phyloP scores from a whole-genome alignment of 202 grass and related monocot species.

The Schoenoplectus triqueter region DNA sequence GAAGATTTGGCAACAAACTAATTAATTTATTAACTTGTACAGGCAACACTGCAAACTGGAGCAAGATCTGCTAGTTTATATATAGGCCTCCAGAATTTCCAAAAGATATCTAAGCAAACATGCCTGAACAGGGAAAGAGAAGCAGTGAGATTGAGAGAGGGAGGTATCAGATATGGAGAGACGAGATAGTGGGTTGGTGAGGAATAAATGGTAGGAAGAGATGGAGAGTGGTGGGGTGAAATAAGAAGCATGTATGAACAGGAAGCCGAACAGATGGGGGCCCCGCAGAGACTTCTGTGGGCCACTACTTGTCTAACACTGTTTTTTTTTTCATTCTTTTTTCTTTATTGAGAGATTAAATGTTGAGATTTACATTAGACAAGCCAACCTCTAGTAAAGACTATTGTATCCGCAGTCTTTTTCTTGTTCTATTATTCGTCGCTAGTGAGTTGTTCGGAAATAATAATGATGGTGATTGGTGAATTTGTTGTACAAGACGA shows the following conservation, averaged over 20 bases:
- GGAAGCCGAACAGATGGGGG: slow-evolving; percentile 7
- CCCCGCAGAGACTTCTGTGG: slow-evolving; percentile 21
- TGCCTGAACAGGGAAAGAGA: slow-evolving; percentile 3
- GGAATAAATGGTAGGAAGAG: slow-evolving; percentile 3
- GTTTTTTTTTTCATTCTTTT: neutral
- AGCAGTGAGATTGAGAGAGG: neutral
- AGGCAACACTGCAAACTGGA: neutral
- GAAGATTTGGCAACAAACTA: slow-evolving; percentile 49
- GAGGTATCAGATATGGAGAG: neutral
- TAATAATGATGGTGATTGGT: slow-evolving; percentile 23
- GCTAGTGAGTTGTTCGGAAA: neutral
- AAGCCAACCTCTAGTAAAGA: neutral
- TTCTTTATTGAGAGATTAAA: neutral
- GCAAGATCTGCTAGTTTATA: neutral
- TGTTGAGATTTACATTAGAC: neutral
- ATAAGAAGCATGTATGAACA: slow-evolving; percentile 47
- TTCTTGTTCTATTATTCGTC: neutral
- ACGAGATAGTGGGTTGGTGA: slow-evolving; percentile 11
- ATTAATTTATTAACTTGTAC: slow-evolving; percentile 9
- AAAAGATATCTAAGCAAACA: neutral
- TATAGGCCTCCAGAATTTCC: slow-evolving; percentile 24
- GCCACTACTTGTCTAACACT: slow-evolving; percentile 14
- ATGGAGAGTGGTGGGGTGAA: slow-evolving; percentile 42
- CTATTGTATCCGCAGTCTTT: slow-evolving; percentile 6
- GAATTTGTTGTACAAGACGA: neutral